Base-by-base conservation (phyloP, 2,329 filamentous ascomycete genomes). In the Fusarium humuli region DNA sequence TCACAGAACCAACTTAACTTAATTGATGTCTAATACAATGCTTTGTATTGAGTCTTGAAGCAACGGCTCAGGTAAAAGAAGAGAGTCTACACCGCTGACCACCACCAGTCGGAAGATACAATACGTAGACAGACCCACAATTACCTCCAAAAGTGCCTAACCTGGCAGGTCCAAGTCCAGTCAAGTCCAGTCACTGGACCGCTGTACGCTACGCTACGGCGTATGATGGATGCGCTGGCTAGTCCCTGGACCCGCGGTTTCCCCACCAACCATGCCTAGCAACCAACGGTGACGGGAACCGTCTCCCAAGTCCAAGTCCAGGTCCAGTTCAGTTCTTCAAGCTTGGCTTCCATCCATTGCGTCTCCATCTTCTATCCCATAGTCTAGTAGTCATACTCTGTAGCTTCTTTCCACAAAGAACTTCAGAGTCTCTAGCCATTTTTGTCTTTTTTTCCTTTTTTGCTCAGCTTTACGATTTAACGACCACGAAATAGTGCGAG, bases 261-360 rank as follows among this genome's bases (percentile, higher is more conserved):
- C 68, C 68, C 68, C 67, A 69, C 64, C 68, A 71, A 70, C 68
- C 57, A 70, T 27, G 32, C 66, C 41, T 47, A 61, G 65, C 60
- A 68, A 68, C 65, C 61, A 55, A 64, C 58, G 61, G 58, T 62
- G 44, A 69, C 50, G 49, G 59, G 30, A 40, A 48, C 45, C 41
- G 27, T 52, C 49, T 48, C 63, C 61, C 44, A 49, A 49, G 49
- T 45, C 48, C 46, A 48, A 32, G 46, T 49, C 46, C 46, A 48
- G 25, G 5, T 27, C 48, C 32, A 52, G 37, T 34, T 52, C 49
- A 37, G 34, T 42, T 53, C 47, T 49, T 57, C 58, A 27, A 60
- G 56, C 67, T 71, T 65, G 52, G 50, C 46, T 37, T n/a, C 34
- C 34, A 37, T 37, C 18, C 34, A 37, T 65, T 68, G 44, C 48